Conservation (phyloP, 257 asterid species). For the Solanum piurae region DNA sequence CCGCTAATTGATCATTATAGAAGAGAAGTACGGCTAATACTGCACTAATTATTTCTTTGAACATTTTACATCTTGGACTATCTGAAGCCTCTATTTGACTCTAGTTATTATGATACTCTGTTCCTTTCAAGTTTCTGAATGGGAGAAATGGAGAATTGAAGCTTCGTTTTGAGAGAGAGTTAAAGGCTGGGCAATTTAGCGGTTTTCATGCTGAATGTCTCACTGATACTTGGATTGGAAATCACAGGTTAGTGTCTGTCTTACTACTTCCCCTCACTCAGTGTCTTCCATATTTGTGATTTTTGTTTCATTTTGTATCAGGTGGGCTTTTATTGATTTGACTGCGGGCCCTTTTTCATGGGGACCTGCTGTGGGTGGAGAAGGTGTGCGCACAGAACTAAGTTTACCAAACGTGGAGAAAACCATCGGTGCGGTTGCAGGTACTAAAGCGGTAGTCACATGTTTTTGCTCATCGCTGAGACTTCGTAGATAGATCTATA, state of each 20-base stretch:
- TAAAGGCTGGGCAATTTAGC: constrained; percentile 69
- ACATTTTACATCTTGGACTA: not conserved
- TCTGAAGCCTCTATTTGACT: constrained; percentile 1
- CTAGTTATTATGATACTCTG: not conserved
- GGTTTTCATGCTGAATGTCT: constrained; percentile 89
- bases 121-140: constrained; percentile 45
- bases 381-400: constrained; percentile 94
- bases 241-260: constrained; percentile 40
- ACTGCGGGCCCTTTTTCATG: constrained; percentile 94
- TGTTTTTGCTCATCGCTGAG: not conserved
- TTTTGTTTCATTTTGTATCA: constrained; percentile 18
- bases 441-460: constrained; percentile 24
- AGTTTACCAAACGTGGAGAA: constrained; percentile 88
- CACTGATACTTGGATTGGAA: constrained; percentile 90
- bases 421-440: constrained; percentile 90
- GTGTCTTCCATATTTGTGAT: not conserved
- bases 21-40: not conserved
- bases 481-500: not conserved
- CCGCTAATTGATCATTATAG: not conserved
- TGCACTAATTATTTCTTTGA: not conserved
- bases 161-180: constrained; percentile 52
- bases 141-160: constrained; percentile 68
- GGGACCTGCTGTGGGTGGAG: constrained; percentile 99
- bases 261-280: not conserved
- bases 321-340: constrained; percentile 98